Evolutionary conservation across 306 rosid genomes (phyloP), one percentile per base, ranked within the genome.

Genomic region (Acacia crassicarpa): DNA sequence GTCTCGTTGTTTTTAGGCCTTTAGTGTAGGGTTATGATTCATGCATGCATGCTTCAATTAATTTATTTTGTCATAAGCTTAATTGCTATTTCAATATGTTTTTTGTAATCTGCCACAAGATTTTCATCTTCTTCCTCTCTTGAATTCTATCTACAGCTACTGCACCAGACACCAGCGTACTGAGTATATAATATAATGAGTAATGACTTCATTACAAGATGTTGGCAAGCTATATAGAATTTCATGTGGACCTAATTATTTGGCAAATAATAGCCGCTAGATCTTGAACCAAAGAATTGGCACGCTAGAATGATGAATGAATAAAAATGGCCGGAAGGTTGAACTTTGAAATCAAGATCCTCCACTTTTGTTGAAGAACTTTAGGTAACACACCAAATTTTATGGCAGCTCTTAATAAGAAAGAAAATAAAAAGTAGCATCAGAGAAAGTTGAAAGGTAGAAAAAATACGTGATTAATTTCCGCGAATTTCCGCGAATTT

Each of bases 11-110:
- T 25, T 61, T 61, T 25, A 61, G 38, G 35, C 32, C 32, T 3
- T 5, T 65, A 10, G 43, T 23, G 56, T 71, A 76, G 68, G 38
- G 54, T 32, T 23, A 25, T 66, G 46, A 40, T 68, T 23, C 76
- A 33, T 70, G 78, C 78, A 66, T 72, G 77, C 80, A 73, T 81
- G 74, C 83, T 45, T 45, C 78, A 66, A 16, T 76, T 19, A 17
- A 53, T 53, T 23, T 0, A 48, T 43, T 72, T 63, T 72, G 53
- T 40, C 20, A 5, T 32, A 9, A 71, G 58, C 17, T 61, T 61
- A 4, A 33, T 66, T 66, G 9, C 11, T 62, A 4, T 72, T 58
- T 54, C 23, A 63, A 10, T 72, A 71, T 41, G 65, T n/a, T 70
- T 59, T 19, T 56, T 73, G 25, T 51, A 8, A 62, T 67, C 76